Evolutionary conservation across 495 filamentous ascomycete species (phyloP).

Genomic region (Penicillium steckii): DNA sequence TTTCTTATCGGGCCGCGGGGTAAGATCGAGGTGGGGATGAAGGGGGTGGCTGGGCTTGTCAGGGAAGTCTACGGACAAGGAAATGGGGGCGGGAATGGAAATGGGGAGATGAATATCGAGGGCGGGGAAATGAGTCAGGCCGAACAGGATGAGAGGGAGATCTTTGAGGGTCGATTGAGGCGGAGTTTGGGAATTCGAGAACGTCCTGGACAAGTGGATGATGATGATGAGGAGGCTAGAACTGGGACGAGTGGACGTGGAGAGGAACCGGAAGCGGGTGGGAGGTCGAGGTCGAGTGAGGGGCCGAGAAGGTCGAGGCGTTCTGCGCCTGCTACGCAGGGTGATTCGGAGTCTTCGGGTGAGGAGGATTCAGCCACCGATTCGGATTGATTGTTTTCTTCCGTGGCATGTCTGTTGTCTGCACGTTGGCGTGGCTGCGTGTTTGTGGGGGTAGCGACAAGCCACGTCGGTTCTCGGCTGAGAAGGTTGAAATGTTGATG

Average conservation of each 20-base stretch:
- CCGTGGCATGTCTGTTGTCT: background rate
- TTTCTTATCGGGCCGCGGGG: conserved; percentile 82
- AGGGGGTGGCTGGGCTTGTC: conserved; percentile 69
- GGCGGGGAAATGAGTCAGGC: conserved; percentile 45
- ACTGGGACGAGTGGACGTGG: background rate
- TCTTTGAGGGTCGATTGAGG: conserved; percentile 31
- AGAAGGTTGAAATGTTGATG: background rate
- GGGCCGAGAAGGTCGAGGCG: conserved; percentile 13
- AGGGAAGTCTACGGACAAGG: conserved; percentile 55
- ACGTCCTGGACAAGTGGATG: background rate
- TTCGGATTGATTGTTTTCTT: conserved; percentile 5
- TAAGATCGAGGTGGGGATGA: conserved; percentile 77
- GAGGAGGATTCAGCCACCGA: conserved; percentile 9
- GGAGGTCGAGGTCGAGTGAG: conserved; percentile 1
- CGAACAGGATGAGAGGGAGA: conserved; percentile 24
- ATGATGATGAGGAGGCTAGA: conserved; percentile 4
- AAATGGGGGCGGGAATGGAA: conserved; percentile 20
- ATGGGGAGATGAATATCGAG: conserved; percentile 25
- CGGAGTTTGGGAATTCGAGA: conserved; percentile 30
- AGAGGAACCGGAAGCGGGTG: background rate
- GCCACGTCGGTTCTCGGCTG: no score
- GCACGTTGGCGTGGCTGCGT: no score
- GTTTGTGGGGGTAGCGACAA: no score
- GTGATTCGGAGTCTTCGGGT: conserved; percentile 8
- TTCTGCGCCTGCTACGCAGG: conserved; percentile 8